Evolutionary conservation across 192 early-diverging fungal genomes (phyloP).

Genomic region (Allomyces macrogynus): DNA sequence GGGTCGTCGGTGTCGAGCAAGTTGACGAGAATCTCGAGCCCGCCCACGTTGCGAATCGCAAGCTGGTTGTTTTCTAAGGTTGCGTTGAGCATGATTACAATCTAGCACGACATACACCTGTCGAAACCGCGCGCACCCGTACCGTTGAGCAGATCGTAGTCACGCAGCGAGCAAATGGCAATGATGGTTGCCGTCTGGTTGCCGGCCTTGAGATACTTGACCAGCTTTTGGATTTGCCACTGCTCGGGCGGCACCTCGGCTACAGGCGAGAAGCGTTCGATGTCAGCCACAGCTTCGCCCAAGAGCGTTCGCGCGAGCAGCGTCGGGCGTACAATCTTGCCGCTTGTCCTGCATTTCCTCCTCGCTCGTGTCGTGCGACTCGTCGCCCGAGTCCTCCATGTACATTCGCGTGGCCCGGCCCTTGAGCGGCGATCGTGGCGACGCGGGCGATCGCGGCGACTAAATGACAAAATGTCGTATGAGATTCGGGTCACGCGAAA

Average conservation of each 20-base stretch:
- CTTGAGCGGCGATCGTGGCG: too few species aligned
- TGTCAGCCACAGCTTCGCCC: too few species aligned
- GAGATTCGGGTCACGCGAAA: too few species aligned
- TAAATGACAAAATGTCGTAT: too few species aligned
- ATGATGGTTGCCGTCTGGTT: slow-evolving; percentile 48
- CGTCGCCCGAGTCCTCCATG: not conserved
- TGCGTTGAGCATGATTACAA: not conserved
- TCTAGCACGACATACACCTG: not conserved
- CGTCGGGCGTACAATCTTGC: slow-evolving; percentile 24
- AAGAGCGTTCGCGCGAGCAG: not conserved
- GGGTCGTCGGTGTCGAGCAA: slow-evolving; percentile 40
- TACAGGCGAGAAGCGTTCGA: slow-evolving; percentile 3
- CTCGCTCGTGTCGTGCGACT: slow-evolving; percentile 16
- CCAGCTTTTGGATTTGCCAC: slow-evolving; percentile 40
- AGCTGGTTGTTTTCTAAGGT: slow-evolving; percentile 31
- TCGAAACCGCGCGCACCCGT: not conserved
- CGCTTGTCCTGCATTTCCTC: slow-evolving; percentile 35
- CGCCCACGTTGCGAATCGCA: slow-evolving; percentile 41
- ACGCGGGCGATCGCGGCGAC: too few species aligned
- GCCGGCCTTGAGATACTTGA: slow-evolving; percentile 37
- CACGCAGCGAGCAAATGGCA: slow-evolving; percentile 37
- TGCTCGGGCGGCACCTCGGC: slow-evolving; percentile 39
- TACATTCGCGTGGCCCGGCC: slow-evolving; percentile 3
- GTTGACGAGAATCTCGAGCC: slow-evolving; percentile 38
- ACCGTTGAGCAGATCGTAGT: slow-evolving; percentile 41